These are phyloP conservation scores for Stevia rebaudiana DNA, from an alignment of 140 eudicot genomes.

Conservation along the genomic window DNA sequence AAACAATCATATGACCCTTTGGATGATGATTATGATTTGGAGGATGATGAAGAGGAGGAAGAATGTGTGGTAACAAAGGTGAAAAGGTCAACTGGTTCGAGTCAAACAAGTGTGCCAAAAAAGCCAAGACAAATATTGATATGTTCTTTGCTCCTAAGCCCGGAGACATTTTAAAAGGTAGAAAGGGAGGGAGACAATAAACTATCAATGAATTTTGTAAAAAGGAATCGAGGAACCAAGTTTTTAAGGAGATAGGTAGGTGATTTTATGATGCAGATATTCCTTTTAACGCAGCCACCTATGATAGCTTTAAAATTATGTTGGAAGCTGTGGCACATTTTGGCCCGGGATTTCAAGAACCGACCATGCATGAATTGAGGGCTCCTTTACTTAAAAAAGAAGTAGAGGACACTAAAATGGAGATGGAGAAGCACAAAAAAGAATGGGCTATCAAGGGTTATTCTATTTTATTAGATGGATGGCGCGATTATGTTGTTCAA, in stretches of 20 bases:
- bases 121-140: neutral
- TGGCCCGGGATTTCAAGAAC: neutral
- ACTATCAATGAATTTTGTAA: neutral
- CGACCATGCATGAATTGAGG: neutral
- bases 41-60: neutral
- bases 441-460: neutral
- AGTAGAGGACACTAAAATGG: neutral
- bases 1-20: neutral
- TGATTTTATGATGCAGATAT: neutral
- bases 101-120: neutral
- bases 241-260: neutral
- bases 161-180: neutral
- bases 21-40: neutral
- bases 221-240: neutral
- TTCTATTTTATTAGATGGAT: neutral
- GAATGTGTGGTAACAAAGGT: neutral
- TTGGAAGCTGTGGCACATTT: neutral
- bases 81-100: neutral
- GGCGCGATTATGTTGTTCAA: neutral
- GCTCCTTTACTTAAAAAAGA: neutral
- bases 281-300: neutral
- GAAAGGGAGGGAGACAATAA: neutral
- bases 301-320: constrained; percentile 3
- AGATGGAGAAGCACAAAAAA: neutral
- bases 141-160: neutral